These are phyloP conservation scores for Escovopsis weberi DNA, from an alignment of 2,329 filamentous ascomycete genomes.

Conservation along the genomic window DNA sequence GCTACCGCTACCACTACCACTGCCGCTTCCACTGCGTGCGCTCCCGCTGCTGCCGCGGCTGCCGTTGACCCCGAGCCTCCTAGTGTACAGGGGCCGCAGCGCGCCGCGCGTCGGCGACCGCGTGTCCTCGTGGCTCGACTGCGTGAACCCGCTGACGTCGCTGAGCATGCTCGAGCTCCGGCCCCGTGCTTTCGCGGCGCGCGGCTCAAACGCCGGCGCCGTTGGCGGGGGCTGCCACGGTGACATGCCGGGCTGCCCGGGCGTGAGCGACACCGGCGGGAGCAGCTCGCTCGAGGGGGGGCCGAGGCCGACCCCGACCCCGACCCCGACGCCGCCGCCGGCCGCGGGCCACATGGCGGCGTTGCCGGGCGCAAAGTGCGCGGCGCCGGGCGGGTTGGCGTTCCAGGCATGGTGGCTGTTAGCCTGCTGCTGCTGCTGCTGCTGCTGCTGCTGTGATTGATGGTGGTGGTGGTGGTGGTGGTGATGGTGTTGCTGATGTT, in stretches of 20 bases:
- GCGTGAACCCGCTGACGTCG: slow-evolving; percentile 51
- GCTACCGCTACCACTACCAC: slow-evolving; percentile 35
- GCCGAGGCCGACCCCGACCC: too few relatives aligned
- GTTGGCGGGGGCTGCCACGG: slow-evolving; percentile 25
- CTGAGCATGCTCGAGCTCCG: slow-evolving; percentile 54
- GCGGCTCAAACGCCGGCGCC: slow-evolving; percentile 20
- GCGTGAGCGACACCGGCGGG: slow-evolving; percentile 16
- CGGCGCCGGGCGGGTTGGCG: slow-evolving; percentile 17
- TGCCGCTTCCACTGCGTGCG: slow-evolving; percentile 30
- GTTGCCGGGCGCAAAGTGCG: slow-evolving; percentile 17
- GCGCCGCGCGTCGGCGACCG: slow-evolving; percentile 8
- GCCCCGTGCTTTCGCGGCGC: slow-evolving; percentile 31
- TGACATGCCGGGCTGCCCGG: slow-evolving; percentile 16
- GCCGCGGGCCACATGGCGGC: slow-evolving; percentile 19
- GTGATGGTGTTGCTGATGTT: too few relatives aligned
- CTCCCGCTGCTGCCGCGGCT: slow-evolving; percentile 29
- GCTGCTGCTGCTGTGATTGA: background rate
- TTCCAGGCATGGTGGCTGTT: slow-evolving; percentile 16
- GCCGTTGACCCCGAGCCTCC: slow-evolving; percentile 11
- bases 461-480: slow-evolving; percentile 1
- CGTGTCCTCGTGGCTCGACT: slow-evolving; percentile 40
- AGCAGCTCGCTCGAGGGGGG: slow-evolving; percentile 9
- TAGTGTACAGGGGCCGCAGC: slow-evolving; percentile 5
- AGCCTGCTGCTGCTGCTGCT: background rate
- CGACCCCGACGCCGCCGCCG: slow-evolving; percentile 9